Evolutionary conservation across 1,139 yeast genomes (phyloP), one percentile per base, ranked within the genome.

Genomic region (Kurtzmaniella natalensis): DNA sequence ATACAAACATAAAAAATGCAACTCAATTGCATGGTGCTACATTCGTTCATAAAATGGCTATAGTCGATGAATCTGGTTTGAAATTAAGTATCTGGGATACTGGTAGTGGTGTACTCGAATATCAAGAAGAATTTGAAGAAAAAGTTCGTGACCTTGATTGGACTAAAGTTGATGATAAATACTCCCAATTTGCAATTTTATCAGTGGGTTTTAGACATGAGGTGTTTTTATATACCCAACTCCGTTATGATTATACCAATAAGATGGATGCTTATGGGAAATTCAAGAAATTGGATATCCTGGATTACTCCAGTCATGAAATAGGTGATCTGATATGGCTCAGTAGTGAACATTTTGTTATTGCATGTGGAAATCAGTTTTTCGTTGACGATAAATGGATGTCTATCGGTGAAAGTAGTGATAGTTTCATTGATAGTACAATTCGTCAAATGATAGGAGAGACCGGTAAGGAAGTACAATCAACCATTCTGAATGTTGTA

Each of bases 271-370:
- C 92, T 0, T 89, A 84, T 70, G 76, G 84, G 0, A 79, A 85
- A 1, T 75, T 89, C 41, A 81, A 86, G 47, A 73, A 74, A 37
- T 74, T 88, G 29, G 89, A 83, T 48, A 76, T 89, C 3, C 69
- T 78, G 2, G 69, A 70, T 30, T 83, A 72, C 49, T 87, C 96
- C 0, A 66, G 83, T 0, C 96, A 88, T 54, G 70, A 66, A 15
- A 87, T 89, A 42, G 96, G 95, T 4, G 96, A 89, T 53, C 82
- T 94, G 25, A 69, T 84, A 7, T 89, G 96, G 96, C 62, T 89
- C 38, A 70, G 74, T 36, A 78, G 81, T 45, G 95, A 95, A 1
- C 73, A 78, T 22, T 68, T 88, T 41, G 89, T 86, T 1, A 76
- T 86, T 37, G 96, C 94, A 4, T 72, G 94, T 15, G 96, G 97